Evolutionary conservation across 2,329 filamentous ascomycete species (phyloP).

Genomic region (Aspergillus sp.): DNA sequence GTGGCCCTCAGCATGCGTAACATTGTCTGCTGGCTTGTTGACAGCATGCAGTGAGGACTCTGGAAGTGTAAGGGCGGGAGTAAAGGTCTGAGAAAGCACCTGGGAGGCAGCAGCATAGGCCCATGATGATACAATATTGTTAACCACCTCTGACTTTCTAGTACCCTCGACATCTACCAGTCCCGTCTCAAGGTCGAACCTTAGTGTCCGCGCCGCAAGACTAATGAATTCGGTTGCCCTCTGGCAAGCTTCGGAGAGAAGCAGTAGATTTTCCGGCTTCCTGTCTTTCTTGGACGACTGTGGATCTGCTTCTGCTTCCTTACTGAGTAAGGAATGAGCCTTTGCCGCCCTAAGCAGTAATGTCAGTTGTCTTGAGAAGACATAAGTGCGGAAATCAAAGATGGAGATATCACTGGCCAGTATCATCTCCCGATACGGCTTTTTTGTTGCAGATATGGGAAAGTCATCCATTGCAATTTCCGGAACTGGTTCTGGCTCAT

Average conservation of each 20-base stretch:
- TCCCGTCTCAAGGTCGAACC: conserved; percentile 72
- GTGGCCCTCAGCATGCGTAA: conserved; percentile 26
- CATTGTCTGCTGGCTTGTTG: conserved; percentile 25
- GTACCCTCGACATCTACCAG: conserved; percentile 47
- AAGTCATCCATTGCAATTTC: conserved; percentile 36
- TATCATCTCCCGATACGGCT: conserved; percentile 88
- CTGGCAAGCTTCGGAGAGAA: conserved; percentile 84
- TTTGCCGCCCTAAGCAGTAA: conserved; percentile 83
- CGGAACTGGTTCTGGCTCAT: conserved; percentile 26
- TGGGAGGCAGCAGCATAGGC: conserved; percentile 48
- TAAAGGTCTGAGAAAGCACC: conserved; percentile 45
- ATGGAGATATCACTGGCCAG: conserved; percentile 92
- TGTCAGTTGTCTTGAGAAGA: conserved; percentile 85
- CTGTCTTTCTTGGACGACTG: conserved; percentile 56
- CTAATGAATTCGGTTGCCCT: conserved; percentile 83
- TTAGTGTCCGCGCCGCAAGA: conserved; percentile 74
- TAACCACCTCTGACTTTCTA: conserved; percentile 40
- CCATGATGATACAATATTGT: conserved; percentile 52
- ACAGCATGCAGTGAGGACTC: conserved; percentile 39
- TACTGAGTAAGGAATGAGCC: conserved; percentile 40
- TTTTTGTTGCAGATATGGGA: conserved; percentile 60
- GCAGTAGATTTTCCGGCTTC: conserved; percentile 70
- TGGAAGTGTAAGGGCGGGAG: conserved; percentile 38
- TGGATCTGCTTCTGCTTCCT: conserved; percentile 33
- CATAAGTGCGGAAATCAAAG: conserved; percentile 92